phyloP scores from a whole-genome alignment of 352 stramenopile genomes.

The Pythium monospermum region DNA sequence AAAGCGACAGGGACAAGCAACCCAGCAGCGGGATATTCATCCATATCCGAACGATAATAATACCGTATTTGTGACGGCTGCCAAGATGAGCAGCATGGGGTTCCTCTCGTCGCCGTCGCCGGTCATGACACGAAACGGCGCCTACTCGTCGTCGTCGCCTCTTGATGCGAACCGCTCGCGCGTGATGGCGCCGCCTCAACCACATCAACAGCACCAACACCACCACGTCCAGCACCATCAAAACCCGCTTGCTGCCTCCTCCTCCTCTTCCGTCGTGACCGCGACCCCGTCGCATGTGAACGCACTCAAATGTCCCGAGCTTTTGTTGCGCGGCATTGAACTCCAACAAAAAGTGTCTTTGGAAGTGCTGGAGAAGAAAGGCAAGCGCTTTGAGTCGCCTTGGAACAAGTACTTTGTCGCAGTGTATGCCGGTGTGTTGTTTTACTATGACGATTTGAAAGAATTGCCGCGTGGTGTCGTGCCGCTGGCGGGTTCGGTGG shows the following conservation, averaged over 20 bases:
- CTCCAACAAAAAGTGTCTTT: constrained; percentile 16
- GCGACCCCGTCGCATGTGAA: constrained; percentile 8
- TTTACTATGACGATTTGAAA: constrained; percentile 33
- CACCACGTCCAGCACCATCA: background rate
- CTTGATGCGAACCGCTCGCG: background rate
- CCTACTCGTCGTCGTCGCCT: background rate
- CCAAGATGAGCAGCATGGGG: background rate
- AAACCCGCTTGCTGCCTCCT: background rate
- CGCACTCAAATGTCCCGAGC: constrained; percentile 31
- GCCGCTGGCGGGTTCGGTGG: constrained; percentile 23
- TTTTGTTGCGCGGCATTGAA: constrained; percentile 24
- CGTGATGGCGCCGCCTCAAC: background rate
- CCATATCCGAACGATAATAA: background rate
- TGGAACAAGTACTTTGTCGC: constrained; percentile 31
- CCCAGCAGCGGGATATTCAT: no score
- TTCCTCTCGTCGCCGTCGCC: background rate
- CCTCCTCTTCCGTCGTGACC: no score
- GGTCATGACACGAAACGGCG: background rate
- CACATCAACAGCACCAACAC: no score
- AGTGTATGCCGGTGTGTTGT: constrained; percentile 28
- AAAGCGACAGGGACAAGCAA: no score
- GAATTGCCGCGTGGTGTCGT: constrained; percentile 27
- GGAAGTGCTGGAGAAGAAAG: constrained; percentile 27
- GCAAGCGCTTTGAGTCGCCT: constrained; percentile 37
- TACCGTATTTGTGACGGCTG: constrained; percentile 4